Base-by-base conservation (phyloP, 306 rosid genomes). In the Parietaria judaica region DNA sequence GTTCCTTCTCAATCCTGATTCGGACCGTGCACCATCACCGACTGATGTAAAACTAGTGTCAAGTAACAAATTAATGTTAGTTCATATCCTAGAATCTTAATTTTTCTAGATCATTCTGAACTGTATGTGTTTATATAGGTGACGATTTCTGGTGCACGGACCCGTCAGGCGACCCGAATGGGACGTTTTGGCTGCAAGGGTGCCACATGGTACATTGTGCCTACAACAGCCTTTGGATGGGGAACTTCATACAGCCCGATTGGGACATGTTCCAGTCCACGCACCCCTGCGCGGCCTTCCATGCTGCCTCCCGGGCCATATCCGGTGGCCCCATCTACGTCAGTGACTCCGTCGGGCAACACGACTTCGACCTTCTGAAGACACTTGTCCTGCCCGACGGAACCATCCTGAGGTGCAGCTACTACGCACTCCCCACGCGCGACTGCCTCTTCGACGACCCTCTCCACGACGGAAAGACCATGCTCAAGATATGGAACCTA, bases 181-280 rank as follows among this genome's bases (percentile, higher is more conserved):
- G 98, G 14, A 88, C 96, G 38, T 88, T 77, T 75, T 92, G 96
- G 98, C 79, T 92, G 0, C 98, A 92, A 78, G 98, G 98, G 3
- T 92, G 98, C 31, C 98, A 92, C 80, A 92, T 92, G 98, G 98
- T 92, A 64, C 99, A 88, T 8, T 92, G 96, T 41, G 96, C 99
- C 2, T 92, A 86, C 71, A 88, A 88, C 52, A 88, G 96, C 58
- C 66, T 92, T 74, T 92, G 99, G 98, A 92, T 92, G 96, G 96
- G 96, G 0, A 92, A 92, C 35, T 88, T 92, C 64, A 88, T 92
- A 11, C 95, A 86, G 66, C 96, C 99, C 2, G 99, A 92, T 13
- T 92, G 99, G 99, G 99, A 92, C 63, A 92, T 92, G 96, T 92
- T 92, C 63, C 99, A 92, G 53, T 86, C 96, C 0, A 88, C 96